Evolutionary conservation across 2,329 filamentous ascomycete genomes (phyloP).

Genomic region (Cercospora sp.): DNA sequence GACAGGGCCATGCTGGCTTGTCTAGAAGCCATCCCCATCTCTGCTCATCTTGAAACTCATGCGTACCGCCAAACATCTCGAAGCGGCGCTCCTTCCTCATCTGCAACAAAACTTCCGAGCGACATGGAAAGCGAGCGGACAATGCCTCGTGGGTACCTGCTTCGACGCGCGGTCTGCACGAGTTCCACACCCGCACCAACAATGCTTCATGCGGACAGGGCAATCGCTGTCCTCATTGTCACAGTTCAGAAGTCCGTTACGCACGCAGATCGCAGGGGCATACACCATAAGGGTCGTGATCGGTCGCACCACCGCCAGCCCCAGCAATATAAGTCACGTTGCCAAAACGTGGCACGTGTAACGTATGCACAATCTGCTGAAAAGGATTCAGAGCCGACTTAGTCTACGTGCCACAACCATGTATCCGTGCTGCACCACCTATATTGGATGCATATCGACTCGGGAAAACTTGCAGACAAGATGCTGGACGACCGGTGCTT

Average conservation of each 20-base stretch:
- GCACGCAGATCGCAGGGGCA: not conserved
- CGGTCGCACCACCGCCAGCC: not conserved
- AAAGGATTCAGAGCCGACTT: not conserved
- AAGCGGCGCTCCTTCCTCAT: conserved; percentile 7
- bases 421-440: conserved; percentile 1
- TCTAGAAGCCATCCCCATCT: not conserved
- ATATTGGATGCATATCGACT: conserved; percentile 3
- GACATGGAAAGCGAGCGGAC: not conserved
- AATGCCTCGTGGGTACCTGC: conserved; percentile 1
- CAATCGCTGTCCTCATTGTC: not conserved
- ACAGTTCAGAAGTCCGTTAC: not conserved
- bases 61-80: not conserved
- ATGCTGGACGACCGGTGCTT: not conserved
- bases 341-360: conserved; percentile 14
- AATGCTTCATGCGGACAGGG: not conserved
- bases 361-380: conserved; percentile 8
- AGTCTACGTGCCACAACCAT: conserved; percentile 3
- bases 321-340: conserved; percentile 13
- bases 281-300: not conserved
- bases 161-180: not conserved
- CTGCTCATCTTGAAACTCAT: conserved; percentile 1
- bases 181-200: not conserved
- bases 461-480: not conserved
- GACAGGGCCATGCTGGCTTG: not conserved
- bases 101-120: conserved; percentile 4